Conservation (phyloP, 768 basidiomycete species). For the Tremella fuciformis region DNA sequence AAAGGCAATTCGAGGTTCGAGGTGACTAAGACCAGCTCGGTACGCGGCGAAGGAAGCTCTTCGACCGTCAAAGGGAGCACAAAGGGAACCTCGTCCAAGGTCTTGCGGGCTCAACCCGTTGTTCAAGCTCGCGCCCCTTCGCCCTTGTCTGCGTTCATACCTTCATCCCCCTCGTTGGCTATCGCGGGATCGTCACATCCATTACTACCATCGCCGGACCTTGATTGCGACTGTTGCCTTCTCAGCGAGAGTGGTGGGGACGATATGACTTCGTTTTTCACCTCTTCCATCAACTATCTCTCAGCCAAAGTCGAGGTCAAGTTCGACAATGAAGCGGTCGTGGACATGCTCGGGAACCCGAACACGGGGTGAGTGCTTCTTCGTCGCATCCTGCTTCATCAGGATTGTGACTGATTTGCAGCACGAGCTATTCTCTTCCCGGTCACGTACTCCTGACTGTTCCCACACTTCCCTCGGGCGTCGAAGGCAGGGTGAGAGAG, state of each 20-base stretch:
- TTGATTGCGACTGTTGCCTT: not conserved
- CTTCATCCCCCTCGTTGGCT: too few relatives aligned
- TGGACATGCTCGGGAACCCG: slow-evolving; percentile 42
- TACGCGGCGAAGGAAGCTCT: too few relatives aligned
- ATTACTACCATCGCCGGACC: not conserved
- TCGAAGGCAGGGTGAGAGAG: slow-evolving; percentile 45
- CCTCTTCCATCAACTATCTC: slow-evolving; percentile 24
- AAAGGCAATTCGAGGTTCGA: too few relatives aligned
- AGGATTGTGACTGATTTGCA: slow-evolving; percentile 45
- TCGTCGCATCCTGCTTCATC: not conserved
- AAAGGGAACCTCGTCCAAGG: too few relatives aligned
- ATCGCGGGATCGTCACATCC: too few relatives aligned
- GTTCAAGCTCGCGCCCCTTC: too few relatives aligned
- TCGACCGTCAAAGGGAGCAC: too few relatives aligned
- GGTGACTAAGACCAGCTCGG: too few relatives aligned
- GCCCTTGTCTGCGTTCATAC: too few relatives aligned
- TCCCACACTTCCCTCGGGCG: slow-evolving; percentile 56
- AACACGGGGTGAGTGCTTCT: slow-evolving; percentile 43
- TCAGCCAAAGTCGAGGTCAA: slow-evolving; percentile 30
- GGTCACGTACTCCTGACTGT: slow-evolving; percentile 72
- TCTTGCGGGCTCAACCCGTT: too few relatives aligned
- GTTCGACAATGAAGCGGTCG: slow-evolving; percentile 29
- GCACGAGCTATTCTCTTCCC: slow-evolving; percentile 81
- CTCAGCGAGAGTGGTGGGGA: not conserved
- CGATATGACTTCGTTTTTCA: not conserved